Evolutionary conservation across 2,329 filamentous ascomycete species (phyloP).

Genomic region (Thermoascus crustaceus): DNA sequence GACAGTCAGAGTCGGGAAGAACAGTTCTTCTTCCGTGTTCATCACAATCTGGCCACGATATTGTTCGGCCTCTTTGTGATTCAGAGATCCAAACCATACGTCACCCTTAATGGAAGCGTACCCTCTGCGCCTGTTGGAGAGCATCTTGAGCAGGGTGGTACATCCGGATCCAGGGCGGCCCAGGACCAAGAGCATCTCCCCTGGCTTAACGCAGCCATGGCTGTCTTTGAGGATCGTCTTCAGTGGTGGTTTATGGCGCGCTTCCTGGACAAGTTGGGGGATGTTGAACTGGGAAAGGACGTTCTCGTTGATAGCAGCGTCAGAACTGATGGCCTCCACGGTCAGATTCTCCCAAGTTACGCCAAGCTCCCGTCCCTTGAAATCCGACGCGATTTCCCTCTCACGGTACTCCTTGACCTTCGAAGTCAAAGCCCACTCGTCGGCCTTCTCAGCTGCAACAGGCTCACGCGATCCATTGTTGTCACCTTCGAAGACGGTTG

Average conservation of each 20-base stretch:
- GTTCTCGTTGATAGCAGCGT: conserved; percentile 59
- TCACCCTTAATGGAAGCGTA: conserved; percentile 53
- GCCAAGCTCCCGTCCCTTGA: conserved; percentile 47
- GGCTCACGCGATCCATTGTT: background rate
- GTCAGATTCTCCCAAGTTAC: conserved; percentile 58
- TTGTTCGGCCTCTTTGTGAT: conserved; percentile 32
- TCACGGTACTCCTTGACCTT: conserved; percentile 39
- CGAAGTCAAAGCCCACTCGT: conserved; percentile 45
- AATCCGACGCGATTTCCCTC: conserved; percentile 39
- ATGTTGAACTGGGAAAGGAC: conserved; percentile 53
- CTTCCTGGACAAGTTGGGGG: conserved; percentile 46
- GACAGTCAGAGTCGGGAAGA: conserved; percentile 45
- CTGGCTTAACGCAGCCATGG: conserved; percentile 62
- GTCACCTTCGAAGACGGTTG: background rate
- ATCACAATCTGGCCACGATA: conserved; percentile 52
- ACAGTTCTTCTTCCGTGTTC: conserved; percentile 47
- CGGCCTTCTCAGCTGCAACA: conserved; percentile 19
- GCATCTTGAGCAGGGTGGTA: conserved; percentile 61
- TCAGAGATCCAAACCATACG: conserved; percentile 47
- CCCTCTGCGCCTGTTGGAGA: conserved; percentile 56
- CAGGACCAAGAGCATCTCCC: conserved; percentile 63
- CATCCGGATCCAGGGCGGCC: conserved; percentile 63
- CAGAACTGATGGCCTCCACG: conserved; percentile 53
- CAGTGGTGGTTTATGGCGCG: conserved; percentile 48
- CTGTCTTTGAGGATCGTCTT: conserved; percentile 58